Base-by-base conservation (phyloP, 805 yeast genomes). In the Huiozyma naganishii region DNA sequence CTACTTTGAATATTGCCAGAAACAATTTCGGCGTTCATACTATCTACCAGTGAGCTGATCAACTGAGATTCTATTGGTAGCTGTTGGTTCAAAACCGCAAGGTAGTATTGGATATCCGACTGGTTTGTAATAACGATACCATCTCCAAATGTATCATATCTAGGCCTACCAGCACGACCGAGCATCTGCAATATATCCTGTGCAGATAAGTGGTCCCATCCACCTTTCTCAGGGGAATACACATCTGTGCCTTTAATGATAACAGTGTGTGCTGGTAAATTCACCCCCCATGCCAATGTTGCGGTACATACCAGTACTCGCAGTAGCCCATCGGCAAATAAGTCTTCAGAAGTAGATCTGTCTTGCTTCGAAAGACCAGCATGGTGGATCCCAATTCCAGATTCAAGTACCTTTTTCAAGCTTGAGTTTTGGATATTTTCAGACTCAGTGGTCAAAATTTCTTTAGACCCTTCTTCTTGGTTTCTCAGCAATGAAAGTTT, bases 121-220 rank as follows among this genome's bases (percentile, higher is more conserved):
- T 85, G 92, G 0, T 89, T 73, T 0, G 97, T 92, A 40, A 90
- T 86, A 30, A 90, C 85, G 3, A 90, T 79, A 67, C 97, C 98
- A 53, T 86, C 95, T 54, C 98, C 98, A 54, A 79, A 76, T 12
- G 79, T 78, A 61, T 90, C 98, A 64, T 83, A 92, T 42, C 96
- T 72, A 0, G 98, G 98, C 63, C 98, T 74, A 52, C 97, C 97
- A 13, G 97, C 97, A 68, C 97, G 77, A 33, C 97, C 97, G n/a
- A 90, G 70, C 97, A 90, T 90, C 65, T 90, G 98, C 7, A 90
- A 62, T 34, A 90, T 82, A 64, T 92, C 97, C 55, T 90, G 98
- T 0, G 97, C 94, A 0, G 95, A 81, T n/a, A 90, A 66, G 55
- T 85, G 92, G 2, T 78, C 78, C 97, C 97, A 90, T 6, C 75